phyloP scores from a whole-genome alignment of 139 green algal genomes.

The Chlorella ohadii region DNA sequence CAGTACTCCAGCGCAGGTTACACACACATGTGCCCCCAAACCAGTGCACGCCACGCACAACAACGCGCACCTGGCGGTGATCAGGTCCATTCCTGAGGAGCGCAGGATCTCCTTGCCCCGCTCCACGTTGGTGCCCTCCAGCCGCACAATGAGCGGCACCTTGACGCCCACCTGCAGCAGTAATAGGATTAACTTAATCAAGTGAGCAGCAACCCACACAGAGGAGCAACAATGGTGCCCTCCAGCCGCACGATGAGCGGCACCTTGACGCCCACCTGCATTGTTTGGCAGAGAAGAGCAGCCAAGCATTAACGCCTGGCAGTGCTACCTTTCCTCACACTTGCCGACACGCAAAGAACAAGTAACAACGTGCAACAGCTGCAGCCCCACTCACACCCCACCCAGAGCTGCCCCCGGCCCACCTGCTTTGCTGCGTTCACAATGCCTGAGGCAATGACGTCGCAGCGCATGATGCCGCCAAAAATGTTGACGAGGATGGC shows the following conservation, averaged over 20 bases:
- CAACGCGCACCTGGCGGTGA: conserved; percentile 64
- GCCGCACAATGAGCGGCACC: conserved; percentile 94
- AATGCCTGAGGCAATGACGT: conserved; percentile 98
- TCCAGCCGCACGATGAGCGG: conserved; percentile 97
- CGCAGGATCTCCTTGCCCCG: conserved; percentile 92
- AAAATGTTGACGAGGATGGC: conserved; percentile 99
- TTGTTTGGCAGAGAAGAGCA: too few species aligned
- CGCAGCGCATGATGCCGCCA: conserved; percentile 99
- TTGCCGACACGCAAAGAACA: too few species aligned
- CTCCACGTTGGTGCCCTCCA: conserved; percentile 99
- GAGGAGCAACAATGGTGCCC: too few species aligned
- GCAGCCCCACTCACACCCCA: not conserved
- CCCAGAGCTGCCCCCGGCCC: not conserved
- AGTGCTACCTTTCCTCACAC: too few species aligned
- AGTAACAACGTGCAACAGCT: too few species aligned
- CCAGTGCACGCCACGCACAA: too few species aligned
- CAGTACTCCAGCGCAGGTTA: too few species aligned
- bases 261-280: conserved; percentile 83
- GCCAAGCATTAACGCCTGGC: too few species aligned
- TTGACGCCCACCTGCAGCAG: conserved; percentile 74
- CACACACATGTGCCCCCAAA: too few species aligned
- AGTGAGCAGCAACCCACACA: too few species aligned
- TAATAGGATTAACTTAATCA: conserved; percentile 37
- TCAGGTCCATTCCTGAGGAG: conserved; percentile 82
- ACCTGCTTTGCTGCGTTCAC: conserved; percentile 96